phyloP scores from a whole-genome alignment of 2,329 filamentous ascomycete genomes.

The Zarea fungicola region DNA sequence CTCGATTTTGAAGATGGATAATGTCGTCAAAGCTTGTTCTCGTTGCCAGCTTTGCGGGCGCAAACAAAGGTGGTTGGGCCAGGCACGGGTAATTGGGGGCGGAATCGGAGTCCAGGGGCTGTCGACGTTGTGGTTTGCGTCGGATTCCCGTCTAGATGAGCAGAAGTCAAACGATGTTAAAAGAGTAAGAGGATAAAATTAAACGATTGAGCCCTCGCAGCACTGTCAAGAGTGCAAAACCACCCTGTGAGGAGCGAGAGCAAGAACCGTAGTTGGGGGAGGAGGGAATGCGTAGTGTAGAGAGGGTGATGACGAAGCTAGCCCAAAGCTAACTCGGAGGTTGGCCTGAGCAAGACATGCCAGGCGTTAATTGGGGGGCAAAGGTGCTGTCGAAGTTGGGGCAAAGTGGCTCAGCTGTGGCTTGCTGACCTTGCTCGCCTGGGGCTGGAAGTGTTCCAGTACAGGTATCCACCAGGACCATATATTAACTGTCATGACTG shows the following conservation, averaged over 20 bases:
- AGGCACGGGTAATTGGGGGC: too few relatives aligned
- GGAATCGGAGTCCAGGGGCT: too few relatives aligned
- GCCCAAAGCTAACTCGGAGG: not conserved
- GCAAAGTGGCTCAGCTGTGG: slow-evolving; percentile 10
- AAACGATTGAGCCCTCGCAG: not conserved
- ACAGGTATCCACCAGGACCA: not conserved
- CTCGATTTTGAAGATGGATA: not conserved
- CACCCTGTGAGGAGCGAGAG: not conserved
- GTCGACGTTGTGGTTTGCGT: too few relatives aligned
- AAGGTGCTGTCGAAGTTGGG: not conserved
- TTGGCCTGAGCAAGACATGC: slow-evolving; percentile 10
- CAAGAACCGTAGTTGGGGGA: not conserved
- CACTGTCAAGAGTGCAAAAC: not conserved
- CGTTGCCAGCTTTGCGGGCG: too few relatives aligned
- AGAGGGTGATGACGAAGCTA: slow-evolving; percentile 12
- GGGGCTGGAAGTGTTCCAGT: not conserved
- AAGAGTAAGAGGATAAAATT: not conserved
- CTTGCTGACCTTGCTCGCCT: not conserved
- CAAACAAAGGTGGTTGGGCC: too few relatives aligned
- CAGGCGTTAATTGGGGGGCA: not conserved
- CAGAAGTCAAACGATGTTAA: too few relatives aligned
- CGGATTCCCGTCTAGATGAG: too few relatives aligned
- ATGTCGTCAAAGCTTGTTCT: too few relatives aligned
- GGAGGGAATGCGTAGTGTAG: not conserved
- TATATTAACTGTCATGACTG: not conserved